Conservation (phyloP, 371 early-diverging fungal species). For the Mortierella sp. region DNA sequence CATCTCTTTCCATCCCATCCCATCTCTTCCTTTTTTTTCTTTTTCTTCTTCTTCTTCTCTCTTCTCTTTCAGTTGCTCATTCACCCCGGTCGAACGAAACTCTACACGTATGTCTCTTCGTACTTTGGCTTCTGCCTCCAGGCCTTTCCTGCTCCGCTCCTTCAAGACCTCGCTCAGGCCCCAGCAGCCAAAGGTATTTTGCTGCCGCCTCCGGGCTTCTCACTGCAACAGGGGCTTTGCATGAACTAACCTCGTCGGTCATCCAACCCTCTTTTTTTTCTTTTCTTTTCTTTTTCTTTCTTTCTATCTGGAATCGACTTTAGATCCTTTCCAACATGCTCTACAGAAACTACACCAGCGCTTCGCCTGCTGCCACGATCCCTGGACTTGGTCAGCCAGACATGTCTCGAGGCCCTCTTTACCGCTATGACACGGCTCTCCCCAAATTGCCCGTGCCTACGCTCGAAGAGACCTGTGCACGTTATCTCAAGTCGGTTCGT, state of each 20-base stretch:
- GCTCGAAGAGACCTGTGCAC: conserved; percentile 80
- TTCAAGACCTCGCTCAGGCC: conserved; percentile 51
- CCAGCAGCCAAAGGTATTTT: conserved; percentile 50
- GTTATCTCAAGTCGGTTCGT: conserved; percentile 81
- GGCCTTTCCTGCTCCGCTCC: conserved; percentile 48
- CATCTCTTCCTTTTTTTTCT: conserved; percentile 1
- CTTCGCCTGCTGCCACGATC: conserved; percentile 13
- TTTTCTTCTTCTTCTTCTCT: conserved; percentile 11
- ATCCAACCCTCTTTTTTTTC: neutral
- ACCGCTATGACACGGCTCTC: conserved; percentile 75
- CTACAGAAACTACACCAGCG: conserved; percentile 54
- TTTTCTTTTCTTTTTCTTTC: neutral
- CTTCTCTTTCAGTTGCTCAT: too few relatives aligned
- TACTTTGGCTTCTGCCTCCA: conserved; percentile 46
- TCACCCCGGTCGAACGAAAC: too few relatives aligned
- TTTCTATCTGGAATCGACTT: neutral
- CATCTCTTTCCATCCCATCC: neutral
- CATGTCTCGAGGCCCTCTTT: conserved; percentile 64
- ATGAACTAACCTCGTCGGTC: neutral
- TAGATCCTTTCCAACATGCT: conserved; percentile 54
- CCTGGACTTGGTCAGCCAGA: conserved; percentile 49
- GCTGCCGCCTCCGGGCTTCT: too few relatives aligned
- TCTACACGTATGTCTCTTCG: conserved; percentile 43
- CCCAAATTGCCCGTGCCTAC: conserved; percentile 92
- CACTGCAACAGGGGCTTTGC: neutral